Conservation (phyloP, 768 basidiomycete genomes). For the Stropharia rugosoannulata region DNA sequence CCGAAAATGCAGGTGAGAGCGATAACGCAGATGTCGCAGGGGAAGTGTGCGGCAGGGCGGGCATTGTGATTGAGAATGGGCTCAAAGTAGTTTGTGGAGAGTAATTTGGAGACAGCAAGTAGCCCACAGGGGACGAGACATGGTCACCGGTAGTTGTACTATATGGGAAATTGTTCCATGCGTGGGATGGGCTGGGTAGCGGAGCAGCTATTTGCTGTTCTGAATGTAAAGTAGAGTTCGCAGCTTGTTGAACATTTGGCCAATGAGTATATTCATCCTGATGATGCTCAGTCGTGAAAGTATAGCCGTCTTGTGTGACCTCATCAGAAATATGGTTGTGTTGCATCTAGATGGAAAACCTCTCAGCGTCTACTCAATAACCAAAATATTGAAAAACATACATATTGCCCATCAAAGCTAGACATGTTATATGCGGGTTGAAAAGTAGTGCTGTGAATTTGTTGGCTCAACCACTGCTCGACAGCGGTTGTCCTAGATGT, state of each 20-base stretch:
- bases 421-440: slow-evolving; percentile 2
- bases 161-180: slow-evolving; percentile 1
- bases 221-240: neutral
- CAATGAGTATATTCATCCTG: neutral
- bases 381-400: neutral
- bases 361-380: too few species aligned
- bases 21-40: slow-evolving; percentile 17
- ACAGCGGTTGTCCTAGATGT: slow-evolving; percentile 6
- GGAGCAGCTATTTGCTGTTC: neutral
- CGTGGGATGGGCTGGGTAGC: neutral
- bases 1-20: slow-evolving; percentile 16
- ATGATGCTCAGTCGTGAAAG: slow-evolving; percentile 4
- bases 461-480: slow-evolving; percentile 18
- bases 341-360: too few species aligned
- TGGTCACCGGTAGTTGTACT: slow-evolving; percentile 4
- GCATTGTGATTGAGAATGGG: slow-evolving; percentile 2
- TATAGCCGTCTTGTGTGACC: neutral
- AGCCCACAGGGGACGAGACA: slow-evolving; percentile 4
- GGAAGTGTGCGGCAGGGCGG: slow-evolving; percentile 11
- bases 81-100: slow-evolving; percentile 12
- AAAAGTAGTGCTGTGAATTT: slow-evolving; percentile 8
- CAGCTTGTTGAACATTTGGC: neutral
- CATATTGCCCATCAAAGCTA: slow-evolving; percentile 3
- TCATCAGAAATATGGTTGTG: neutral
- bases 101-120: slow-evolving; percentile 7